These are phyloP conservation scores for Cokeromyces recurvatus DNA, from an alignment of 371 early-diverging fungal genomes.

Conservation along the genomic window DNA sequence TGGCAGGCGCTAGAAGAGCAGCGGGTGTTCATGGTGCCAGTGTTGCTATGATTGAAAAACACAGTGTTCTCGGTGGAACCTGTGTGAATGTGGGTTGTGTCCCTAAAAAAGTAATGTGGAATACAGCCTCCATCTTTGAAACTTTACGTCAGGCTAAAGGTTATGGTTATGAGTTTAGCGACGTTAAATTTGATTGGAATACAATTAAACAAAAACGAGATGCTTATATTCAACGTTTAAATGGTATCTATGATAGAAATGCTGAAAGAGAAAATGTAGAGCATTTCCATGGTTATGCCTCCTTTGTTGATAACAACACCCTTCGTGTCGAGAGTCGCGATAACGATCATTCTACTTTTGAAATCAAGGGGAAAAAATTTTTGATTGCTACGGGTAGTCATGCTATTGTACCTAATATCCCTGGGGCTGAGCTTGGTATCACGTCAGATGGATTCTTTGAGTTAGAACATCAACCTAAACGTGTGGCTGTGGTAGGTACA, in stretches of 20 bases:
- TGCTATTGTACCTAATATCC: conserved; percentile 62
- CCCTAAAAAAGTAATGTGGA: conserved; percentile 98
- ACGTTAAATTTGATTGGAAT: conserved; percentile 21
- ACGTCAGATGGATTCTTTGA: conserved; percentile 94
- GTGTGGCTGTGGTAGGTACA: conserved; percentile 81
- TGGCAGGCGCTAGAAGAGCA: conserved; percentile 94
- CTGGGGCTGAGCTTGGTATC: conserved; percentile 86
- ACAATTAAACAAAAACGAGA: conserved; percentile 84
- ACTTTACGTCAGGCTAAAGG: conserved; percentile 75
- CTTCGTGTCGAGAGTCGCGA: conserved; percentile 48
- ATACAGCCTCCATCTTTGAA: conserved; percentile 80
- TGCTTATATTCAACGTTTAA: conserved; percentile 88
- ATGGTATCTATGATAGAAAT: conserved; percentile 91
- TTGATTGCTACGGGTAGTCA: conserved; percentile 83
- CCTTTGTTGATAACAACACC: conserved; percentile 68
- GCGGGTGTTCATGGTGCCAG: conserved; percentile 78
- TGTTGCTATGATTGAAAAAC: conserved; percentile 86
- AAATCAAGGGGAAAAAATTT: conserved; percentile 23
- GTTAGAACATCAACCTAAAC: conserved; percentile 82
- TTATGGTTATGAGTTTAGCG: conserved; percentile 71
- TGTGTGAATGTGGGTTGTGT: conserved; percentile 98
- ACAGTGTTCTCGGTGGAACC: conserved; percentile 85
- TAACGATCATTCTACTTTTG: conserved; percentile 46
- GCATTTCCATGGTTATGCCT: conserved; percentile 75
- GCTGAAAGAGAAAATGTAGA: conserved; percentile 78